These are phyloP conservation scores for Fusarium marasasianum DNA, from an alignment of 2,329 filamentous ascomycete genomes.

Conservation along the genomic window DNA sequence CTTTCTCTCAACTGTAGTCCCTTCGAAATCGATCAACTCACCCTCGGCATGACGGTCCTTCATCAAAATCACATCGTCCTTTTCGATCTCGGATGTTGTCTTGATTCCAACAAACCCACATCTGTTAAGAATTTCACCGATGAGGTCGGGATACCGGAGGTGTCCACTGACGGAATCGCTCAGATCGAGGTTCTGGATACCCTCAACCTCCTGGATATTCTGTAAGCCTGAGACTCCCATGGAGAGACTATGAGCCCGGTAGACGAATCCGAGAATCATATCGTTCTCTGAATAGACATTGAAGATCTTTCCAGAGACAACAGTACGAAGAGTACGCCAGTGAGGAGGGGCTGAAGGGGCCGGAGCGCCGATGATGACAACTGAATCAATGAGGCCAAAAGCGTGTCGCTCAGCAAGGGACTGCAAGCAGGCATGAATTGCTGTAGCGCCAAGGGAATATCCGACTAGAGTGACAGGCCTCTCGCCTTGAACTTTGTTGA, in stretches of 20 bases:
- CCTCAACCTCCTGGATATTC: slow-evolving; percentile 71
- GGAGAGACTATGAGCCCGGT: slow-evolving; percentile 84
- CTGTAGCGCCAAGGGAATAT: slow-evolving; percentile 81
- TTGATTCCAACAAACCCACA: slow-evolving; percentile 61
- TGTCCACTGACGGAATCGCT: slow-evolving; percentile 64
- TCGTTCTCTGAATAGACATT: slow-evolving; percentile 92
- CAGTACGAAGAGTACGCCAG: slow-evolving; percentile 80
- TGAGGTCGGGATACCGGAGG: slow-evolving; percentile 61
- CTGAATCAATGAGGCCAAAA: slow-evolving; percentile 85
- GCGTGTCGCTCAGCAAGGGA: slow-evolving; percentile 79
- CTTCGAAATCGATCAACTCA: slow-evolving; percentile 46
- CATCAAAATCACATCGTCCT: slow-evolving; percentile 60
- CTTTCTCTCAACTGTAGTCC: slow-evolving; percentile 9
- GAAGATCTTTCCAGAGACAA: slow-evolving; percentile 83
- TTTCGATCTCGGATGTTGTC: slow-evolving; percentile 59
- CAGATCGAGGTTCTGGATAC: slow-evolving; percentile 67
- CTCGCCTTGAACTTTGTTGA: slow-evolving; percentile 84
- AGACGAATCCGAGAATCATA: slow-evolving; percentile 86
- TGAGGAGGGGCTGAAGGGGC: slow-evolving; percentile 75
- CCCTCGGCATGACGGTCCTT: slow-evolving; percentile 51
- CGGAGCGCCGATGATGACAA: slow-evolving; percentile 83
- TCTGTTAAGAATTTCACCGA: slow-evolving; percentile 60
- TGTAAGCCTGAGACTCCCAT: slow-evolving; percentile 87
- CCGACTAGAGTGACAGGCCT: slow-evolving; percentile 82
- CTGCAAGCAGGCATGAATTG: slow-evolving; percentile 85